Evolutionary conservation across 495 filamentous ascomycete species (phyloP).

Genomic region (Filosporella fistucella): DNA sequence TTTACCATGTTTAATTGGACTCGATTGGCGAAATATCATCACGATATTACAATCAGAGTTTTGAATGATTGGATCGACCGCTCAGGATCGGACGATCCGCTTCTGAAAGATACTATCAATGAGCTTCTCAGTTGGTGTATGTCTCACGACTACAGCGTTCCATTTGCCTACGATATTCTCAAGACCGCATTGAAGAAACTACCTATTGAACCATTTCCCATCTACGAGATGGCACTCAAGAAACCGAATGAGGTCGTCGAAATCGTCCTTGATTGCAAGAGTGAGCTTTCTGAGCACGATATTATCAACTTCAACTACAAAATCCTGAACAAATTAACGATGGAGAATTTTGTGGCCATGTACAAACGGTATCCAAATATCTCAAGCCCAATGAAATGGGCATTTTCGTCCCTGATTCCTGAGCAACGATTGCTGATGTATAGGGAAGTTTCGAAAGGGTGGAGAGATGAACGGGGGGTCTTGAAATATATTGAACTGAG

Average conservation of each 20-base stretch:
- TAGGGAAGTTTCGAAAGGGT: neutral
- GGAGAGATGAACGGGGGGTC: neutral
- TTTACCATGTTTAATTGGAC: conserved; percentile 1
- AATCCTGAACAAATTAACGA: conserved; percentile 13
- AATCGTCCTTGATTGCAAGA: conserved; percentile 11
- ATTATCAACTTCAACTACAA: conserved; percentile 7
- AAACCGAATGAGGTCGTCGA: conserved; percentile 12
- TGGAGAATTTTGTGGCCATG: conserved; percentile 12
- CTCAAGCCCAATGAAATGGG: neutral
- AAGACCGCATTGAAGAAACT: neutral
- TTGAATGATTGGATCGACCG: neutral
- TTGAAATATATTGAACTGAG: neutral
- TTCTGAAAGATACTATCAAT: neutral
- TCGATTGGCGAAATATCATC: conserved; percentile 3
- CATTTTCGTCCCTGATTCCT: conserved; percentile 5
- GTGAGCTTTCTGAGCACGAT: neutral
- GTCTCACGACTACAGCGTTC: neutral
- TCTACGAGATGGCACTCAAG: neutral
- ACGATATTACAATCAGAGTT: neutral
- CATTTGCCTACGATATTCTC: neutral
- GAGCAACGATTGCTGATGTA: conserved; percentile 17
- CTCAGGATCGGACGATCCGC: neutral
- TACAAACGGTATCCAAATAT: conserved; percentile 14
- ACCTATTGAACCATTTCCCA: neutral
- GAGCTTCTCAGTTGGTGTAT: conserved; percentile 1